These are phyloP conservation scores for Houttuynia cordata DNA, from an alignment of 164 flowering plant genomes.

Conservation along the genomic window DNA sequence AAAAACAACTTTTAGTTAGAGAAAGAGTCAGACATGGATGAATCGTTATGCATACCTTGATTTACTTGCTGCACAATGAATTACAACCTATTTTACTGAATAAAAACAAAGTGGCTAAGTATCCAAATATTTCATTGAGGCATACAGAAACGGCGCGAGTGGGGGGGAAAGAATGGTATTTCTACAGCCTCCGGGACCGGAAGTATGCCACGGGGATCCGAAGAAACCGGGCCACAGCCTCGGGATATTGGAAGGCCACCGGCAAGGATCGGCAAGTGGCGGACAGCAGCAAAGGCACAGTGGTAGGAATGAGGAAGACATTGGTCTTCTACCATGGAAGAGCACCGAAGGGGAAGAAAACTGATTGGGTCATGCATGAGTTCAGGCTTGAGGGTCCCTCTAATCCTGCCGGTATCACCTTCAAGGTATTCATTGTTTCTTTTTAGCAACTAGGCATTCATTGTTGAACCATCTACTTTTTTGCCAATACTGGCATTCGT, in stretches of 20 bases:
- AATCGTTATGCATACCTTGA: too few relatives aligned
- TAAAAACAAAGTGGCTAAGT: too few relatives aligned
- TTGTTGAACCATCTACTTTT: too few relatives aligned
- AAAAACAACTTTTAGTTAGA: too few relatives aligned
- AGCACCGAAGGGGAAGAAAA: conserved; percentile 67
- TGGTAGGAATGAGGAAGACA: conserved; percentile 83
- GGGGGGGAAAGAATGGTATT: conserved; percentile 75
- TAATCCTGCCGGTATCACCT: conserved; percentile 43
- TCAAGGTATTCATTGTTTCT: conserved; percentile 6
- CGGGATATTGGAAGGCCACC: conserved; percentile 85
- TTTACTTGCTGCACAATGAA: too few relatives aligned
- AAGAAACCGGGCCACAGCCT: conserved; percentile 58
- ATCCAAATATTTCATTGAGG: not conserved
- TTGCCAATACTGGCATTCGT: too few relatives aligned
- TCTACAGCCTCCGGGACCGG: conserved; percentile 53
- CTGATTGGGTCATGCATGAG: conserved; percentile 88
- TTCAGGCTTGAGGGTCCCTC: conserved; percentile 53
- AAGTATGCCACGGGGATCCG: conserved; percentile 72
- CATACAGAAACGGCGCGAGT: conserved; percentile 56
- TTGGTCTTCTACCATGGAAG: conserved; percentile 68
- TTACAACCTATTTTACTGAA: too few relatives aligned
- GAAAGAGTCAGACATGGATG: not conserved
- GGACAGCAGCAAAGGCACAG: conserved; percentile 17
- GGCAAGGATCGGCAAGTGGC: conserved; percentile 54
- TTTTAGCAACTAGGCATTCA: too few relatives aligned